phyloP scores from a whole-genome alignment of 2,329 filamentous ascomycete genomes.

The Stenocarpella maydis region DNA sequence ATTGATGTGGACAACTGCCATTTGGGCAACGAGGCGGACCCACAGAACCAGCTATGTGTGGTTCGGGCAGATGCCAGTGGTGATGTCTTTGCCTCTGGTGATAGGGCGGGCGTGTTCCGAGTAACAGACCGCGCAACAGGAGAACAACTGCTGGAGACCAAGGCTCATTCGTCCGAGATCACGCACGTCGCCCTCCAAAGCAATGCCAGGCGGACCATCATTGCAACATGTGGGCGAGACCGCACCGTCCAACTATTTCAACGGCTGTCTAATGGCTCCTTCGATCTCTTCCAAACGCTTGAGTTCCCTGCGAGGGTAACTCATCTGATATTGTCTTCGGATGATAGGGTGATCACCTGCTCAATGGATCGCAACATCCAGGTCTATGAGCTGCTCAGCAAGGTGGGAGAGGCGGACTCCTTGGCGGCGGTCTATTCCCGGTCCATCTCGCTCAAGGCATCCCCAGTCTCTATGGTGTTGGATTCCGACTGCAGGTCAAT shows the following conservation, averaged over 20 bases:
- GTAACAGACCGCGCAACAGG: slow-evolving; percentile 71
- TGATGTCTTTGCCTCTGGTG: slow-evolving; percentile 79
- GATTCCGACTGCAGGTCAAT: slow-evolving; percentile 67
- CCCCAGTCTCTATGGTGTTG: slow-evolving; percentile 84
- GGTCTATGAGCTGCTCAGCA: slow-evolving; percentile 78
- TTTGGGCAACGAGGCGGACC: slow-evolving; percentile 58
- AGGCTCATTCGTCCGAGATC: slow-evolving; percentile 87
- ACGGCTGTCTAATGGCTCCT: slow-evolving; percentile 60
- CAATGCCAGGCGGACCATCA: slow-evolving; percentile 65
- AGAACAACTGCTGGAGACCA: slow-evolving; percentile 72
- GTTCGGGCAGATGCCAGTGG: slow-evolving; percentile 68
- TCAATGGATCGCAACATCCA: slow-evolving; percentile 89
- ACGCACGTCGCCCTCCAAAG: slow-evolving; percentile 81
- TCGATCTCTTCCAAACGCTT: slow-evolving; percentile 88
- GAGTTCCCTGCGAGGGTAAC: slow-evolving; percentile 91
- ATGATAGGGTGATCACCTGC: slow-evolving; percentile 81
- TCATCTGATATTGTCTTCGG: slow-evolving; percentile 75
- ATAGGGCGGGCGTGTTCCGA: slow-evolving; percentile 83
- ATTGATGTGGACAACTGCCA: slow-evolving; percentile 73
- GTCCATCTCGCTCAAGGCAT: slow-evolving; percentile 83
- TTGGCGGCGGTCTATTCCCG: slow-evolving; percentile 80
- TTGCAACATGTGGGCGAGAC: slow-evolving; percentile 88
- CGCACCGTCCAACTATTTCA: slow-evolving; percentile 93
- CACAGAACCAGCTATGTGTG: slow-evolving; percentile 66
- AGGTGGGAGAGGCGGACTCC: slow-evolving; percentile 68